Base-by-base conservation (phyloP, 352 stramenopile genomes). In the Pythium dissimile region DNA sequence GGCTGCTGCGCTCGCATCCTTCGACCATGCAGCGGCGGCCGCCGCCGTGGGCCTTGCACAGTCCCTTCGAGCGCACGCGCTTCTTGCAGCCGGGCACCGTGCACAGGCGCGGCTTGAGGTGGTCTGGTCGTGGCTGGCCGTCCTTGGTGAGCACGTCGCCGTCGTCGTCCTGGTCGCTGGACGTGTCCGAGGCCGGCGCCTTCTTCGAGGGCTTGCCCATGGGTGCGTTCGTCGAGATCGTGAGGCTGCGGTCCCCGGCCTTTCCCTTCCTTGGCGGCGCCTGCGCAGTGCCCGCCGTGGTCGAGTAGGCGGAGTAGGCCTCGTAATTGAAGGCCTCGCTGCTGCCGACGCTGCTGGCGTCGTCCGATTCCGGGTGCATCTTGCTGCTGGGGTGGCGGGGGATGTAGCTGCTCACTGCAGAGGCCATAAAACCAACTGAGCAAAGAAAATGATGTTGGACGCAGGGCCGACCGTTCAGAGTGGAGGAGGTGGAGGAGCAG, bases 21-120 rank as follows among this genome's bases (percentile, higher is more conserved):
- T 89, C 77, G 2, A 94, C 77, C 71, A 89, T 87, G 53, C 86
- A 96, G 37, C 78, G 75, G 6, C 80, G 77, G 41, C 82, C 84
- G 11, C 82, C 84, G 11, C 84, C 84, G 59, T 94, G 84, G 3
- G 82, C 82, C 58, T 92, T 94, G 69, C 84, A 94, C 1, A 94
- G 67, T 1, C 84, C 84, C 69, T 92, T 91, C 38, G 82, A 92
- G 24, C 83, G 82, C 57, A 92, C 80, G 38, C 80, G 80, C 69
- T 93, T 94, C 54, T 88, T 88, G 68, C 85, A 93, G 45, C 78
- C 77, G 0, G 84, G 82, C 69, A 91, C 88, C 28, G 79, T 92
- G 64, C 84, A 94, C 13, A 90, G 71, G 7, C 84, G 81, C 26
- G 78, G 85, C 75, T 91, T 91, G 60, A 91, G 77, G 42, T 75